Percentiles rank a stretch among this genome's conserved stretches.
These are phyloP conservation scores for Toxoplasma gondii DNA, from an alignment of 169 alveolate species.

Conservation along the genomic window DNA sequence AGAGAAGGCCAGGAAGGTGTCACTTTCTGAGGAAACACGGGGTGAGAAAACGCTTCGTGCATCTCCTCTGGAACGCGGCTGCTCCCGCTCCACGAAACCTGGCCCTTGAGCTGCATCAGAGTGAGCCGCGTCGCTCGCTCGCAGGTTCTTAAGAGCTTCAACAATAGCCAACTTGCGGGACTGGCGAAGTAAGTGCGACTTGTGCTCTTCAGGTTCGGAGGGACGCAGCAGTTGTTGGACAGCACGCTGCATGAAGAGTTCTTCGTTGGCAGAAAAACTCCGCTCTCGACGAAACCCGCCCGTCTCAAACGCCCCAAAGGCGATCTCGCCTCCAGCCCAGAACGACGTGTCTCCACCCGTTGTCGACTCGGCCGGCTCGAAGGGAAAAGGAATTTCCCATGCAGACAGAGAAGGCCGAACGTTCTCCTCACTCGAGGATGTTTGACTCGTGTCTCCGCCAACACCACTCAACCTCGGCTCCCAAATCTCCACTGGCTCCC, in stretches of 20 bases:
- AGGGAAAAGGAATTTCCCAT: not conserved
- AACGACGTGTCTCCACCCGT: not conserved
- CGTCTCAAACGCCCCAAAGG: not conserved
- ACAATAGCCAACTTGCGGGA: not conserved
- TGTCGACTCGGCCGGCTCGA: not conserved
- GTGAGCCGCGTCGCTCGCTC: not conserved
- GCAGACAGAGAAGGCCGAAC: not conserved
- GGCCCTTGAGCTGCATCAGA: not conserved
- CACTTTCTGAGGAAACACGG: not conserved
- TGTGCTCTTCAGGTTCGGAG: not conserved
- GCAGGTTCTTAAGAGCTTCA: not conserved
- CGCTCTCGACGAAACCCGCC: not conserved
- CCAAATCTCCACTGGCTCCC: too few relatives aligned
- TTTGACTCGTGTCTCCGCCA: too few relatives aligned
- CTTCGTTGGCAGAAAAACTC: not conserved
- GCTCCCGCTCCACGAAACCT: not conserved
- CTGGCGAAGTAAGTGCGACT: slow-evolving; percentile 3
- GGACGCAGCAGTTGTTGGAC: slow-evolving; percentile 16
- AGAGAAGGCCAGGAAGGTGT: not conserved
- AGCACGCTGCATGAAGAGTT: not conserved
- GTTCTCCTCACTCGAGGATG: not conserved
- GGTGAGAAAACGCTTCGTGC: not conserved
- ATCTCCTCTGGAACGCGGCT: not conserved
- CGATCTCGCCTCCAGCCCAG: not conserved
- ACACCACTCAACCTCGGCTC: too few relatives aligned